Percentiles rank a stretch among this genome's conserved stretches.
phyloP scores from a whole-genome alignment of 768 basidiomycete genomes.

The Saitozyma sp. region DNA sequence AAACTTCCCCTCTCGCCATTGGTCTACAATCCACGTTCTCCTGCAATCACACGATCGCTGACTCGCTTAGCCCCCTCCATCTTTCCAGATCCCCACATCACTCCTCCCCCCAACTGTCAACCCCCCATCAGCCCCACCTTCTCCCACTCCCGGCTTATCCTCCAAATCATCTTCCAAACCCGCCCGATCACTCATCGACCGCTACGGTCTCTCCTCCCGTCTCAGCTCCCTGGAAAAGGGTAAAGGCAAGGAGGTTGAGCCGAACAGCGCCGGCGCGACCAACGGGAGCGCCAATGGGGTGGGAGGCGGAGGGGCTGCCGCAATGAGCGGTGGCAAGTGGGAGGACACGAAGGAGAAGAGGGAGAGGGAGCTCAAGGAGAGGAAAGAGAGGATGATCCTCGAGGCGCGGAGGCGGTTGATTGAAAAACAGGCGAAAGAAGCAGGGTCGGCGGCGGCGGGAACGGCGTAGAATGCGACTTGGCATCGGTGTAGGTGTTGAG shows the following conservation, averaged over 20 bases:
- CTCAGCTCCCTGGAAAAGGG: constrained; percentile 32
- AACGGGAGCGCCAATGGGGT: background rate
- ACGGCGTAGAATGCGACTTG: constrained; percentile 39
- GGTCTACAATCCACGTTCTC: background rate
- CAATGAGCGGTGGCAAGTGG: constrained; percentile 32
- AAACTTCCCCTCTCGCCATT: too few relatives aligned
- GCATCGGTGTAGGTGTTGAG: background rate
- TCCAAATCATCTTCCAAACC: constrained; percentile 7
- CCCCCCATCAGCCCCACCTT: constrained; percentile 21
- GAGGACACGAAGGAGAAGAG: constrained; percentile 43
- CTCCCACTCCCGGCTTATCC: constrained; percentile 16
- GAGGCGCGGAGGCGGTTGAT: constrained; percentile 23
- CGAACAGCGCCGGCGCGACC: background rate
- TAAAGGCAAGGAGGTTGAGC: constrained; percentile 11
- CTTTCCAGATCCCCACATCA: constrained; percentile 37
- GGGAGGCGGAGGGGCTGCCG: background rate
- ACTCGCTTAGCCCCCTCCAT: constrained; percentile 36
- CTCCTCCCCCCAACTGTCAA: constrained; percentile 33
- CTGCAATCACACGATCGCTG: constrained; percentile 1
- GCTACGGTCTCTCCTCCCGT: constrained; percentile 35
- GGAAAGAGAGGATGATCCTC: constrained; percentile 51
- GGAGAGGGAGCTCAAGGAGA: constrained; percentile 42
- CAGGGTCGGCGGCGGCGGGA: too few relatives aligned
- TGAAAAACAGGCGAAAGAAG: too few relatives aligned
- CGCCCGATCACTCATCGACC: constrained; percentile 40